These are phyloP conservation scores for Hemileccinum impolitum DNA, from an alignment of 768 basidiomycete genomes.

Conservation along the genomic window DNA sequence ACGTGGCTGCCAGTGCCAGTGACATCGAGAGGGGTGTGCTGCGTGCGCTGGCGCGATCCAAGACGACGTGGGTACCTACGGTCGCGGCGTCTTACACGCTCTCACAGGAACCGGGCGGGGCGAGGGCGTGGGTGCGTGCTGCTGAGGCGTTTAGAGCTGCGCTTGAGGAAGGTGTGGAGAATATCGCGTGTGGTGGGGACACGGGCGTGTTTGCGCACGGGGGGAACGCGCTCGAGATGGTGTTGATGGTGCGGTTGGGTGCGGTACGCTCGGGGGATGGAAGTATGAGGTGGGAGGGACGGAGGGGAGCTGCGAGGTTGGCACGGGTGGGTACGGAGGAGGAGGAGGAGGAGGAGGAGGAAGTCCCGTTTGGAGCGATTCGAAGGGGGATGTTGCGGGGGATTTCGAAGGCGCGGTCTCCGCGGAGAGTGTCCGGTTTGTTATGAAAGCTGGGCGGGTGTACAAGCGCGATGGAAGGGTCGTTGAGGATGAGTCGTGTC, in stretches of 20 bases:
- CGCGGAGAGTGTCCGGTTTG: slow-evolving; percentile 46
- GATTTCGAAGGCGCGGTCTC: slow-evolving; percentile 46
- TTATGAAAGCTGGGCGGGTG: slow-evolving; percentile 56
- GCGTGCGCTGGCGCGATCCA: slow-evolving; percentile 23
- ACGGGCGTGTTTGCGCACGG: slow-evolving; percentile 39
- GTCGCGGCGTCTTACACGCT: slow-evolving; percentile 47
- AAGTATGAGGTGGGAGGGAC: slow-evolving; percentile 46
- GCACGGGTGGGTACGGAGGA: slow-evolving; percentile 24
- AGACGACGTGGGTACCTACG: slow-evolving; percentile 56
- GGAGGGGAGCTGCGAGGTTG: slow-evolving; percentile 24
- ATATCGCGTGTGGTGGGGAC: no score
- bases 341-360: slow-evolving; percentile 37
- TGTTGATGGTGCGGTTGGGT: slow-evolving; percentile 56
- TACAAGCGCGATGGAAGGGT: slow-evolving; percentile 38
- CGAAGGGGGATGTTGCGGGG: slow-evolving; percentile 36
- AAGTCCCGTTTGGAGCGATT: slow-evolving; percentile 54
- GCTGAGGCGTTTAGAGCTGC: slow-evolving; percentile 37
- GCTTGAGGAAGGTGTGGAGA: no score
- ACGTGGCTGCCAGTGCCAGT: no score
- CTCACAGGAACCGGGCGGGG: slow-evolving; percentile 11
- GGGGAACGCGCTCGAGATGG: slow-evolving; percentile 56
- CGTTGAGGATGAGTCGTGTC: not conserved
- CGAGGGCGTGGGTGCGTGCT: slow-evolving; percentile 36
- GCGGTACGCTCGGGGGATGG: slow-evolving; percentile 59
- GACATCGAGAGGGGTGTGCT: not conserved